A percentile compares a stretch with the other conserved stretches of the same genome.
These are phyloP conservation scores for Kwoniella europaea DNA, from an alignment of 768 basidiomycete genomes.

Conservation along the genomic window DNA sequence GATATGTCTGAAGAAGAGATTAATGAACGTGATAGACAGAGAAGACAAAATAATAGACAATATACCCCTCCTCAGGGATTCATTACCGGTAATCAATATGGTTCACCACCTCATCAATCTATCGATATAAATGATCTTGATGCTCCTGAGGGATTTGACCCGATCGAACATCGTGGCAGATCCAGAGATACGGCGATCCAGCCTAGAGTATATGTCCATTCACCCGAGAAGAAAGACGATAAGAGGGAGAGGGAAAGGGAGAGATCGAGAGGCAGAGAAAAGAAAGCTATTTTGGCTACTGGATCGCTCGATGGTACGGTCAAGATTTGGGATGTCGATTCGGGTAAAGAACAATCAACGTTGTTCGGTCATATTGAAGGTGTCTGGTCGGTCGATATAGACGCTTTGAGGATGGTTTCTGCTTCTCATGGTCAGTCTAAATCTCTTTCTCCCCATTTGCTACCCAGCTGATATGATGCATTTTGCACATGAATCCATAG, in stretches of 20 bases:
- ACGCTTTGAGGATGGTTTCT: conserved; percentile 87
- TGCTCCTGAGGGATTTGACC: conserved; percentile 40
- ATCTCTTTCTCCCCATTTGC: not conserved
- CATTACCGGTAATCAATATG: conserved; percentile 18
- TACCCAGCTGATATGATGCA: conserved; percentile 6
- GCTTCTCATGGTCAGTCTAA: conserved; percentile 78
- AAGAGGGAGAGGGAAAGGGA: conserved; percentile 8
- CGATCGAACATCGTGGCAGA: conserved; percentile 25
- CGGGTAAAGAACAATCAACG: conserved; percentile 75
- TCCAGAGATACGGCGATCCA: conserved; percentile 25
- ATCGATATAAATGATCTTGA: conserved; percentile 12
- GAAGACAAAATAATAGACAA: conserved; percentile 23
- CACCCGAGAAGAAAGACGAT: conserved; percentile 9
- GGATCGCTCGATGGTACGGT: conserved; percentile 94
- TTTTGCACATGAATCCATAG: not conserved
- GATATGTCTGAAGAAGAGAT: conserved; percentile 56
- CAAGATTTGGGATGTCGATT: conserved; percentile 93
- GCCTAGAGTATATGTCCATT: conserved; percentile 43
- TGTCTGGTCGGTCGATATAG: conserved; percentile 93
- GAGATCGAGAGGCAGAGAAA: conserved; percentile 32
- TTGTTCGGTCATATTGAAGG: conserved; percentile 98
- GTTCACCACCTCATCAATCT: conserved; percentile 13
- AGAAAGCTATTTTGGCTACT: conserved; percentile 71
- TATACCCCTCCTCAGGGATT: conserved; percentile 23
- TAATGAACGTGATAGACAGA: conserved; percentile 18